Percentiles rank a stretch among this genome's conserved stretches.
Conservation (phyloP, 495 filamentous ascomycete species). For the Aspergillus bridgeri region DNA sequence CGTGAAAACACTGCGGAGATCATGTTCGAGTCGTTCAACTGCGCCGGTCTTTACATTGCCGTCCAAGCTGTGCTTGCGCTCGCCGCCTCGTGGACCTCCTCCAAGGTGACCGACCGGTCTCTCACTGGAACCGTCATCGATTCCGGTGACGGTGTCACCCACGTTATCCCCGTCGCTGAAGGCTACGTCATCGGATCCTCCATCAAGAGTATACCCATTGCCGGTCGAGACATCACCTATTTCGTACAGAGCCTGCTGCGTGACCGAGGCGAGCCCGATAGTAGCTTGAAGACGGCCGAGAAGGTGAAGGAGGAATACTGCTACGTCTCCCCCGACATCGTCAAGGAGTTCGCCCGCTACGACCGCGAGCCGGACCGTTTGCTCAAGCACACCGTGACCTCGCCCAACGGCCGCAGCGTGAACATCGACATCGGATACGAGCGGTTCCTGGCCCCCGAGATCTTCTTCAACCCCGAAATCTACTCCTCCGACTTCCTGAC, state of each 20-base stretch:
- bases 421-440: conserved; percentile 95
- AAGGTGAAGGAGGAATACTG: conserved; percentile 98
- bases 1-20: conserved; percentile 99
- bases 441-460: conserved; percentile 95
- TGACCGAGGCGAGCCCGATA: conserved; percentile 94
- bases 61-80: conserved; percentile 96
- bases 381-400: conserved; percentile 78
- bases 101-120: conserved; percentile 95
- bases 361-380: conserved; percentile 89
- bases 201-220: conserved; percentile 98
- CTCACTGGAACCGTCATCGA: conserved; percentile 97
- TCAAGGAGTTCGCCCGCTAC: conserved; percentile 93
- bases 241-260: conserved; percentile 95
- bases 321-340: conserved; percentile 96
- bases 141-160: conserved; percentile 95
- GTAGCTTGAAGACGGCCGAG: conserved; percentile 93
- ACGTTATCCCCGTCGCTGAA: conserved; percentile 97
- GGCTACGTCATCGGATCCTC: conserved; percentile 98
- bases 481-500: conserved; percentile 98
- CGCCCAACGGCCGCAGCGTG: conserved; percentile 81
- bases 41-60: conserved; percentile 96
- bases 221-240: conserved; percentile 95
- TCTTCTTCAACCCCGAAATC: conserved; percentile 99
- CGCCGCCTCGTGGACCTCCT: conserved; percentile 96
- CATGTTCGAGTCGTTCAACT: conserved; percentile 99